Base-by-base conservation (phyloP, 176 grass and related monocot genomes). In the Ensete glaucum region DNA sequence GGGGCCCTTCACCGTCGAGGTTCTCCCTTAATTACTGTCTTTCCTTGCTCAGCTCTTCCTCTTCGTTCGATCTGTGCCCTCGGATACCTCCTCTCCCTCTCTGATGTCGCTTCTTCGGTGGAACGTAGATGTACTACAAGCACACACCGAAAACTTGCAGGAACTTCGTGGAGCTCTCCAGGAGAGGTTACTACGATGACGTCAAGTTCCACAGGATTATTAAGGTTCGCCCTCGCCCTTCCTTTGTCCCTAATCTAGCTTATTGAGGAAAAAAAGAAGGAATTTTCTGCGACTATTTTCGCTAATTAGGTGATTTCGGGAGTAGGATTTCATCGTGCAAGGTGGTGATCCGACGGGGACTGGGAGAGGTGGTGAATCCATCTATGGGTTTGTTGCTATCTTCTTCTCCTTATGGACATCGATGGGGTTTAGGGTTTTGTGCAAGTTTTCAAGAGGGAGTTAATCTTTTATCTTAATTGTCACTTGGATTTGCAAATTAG, bases 161-260 rank as follows among this genome's bases (percentile, higher is more conserved):
- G 78, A 98, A 98, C 81, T 98, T 98, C 74, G 65, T 89, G 19
- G 90, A 98, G 88, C 95, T 98, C 50, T 80, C 90, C 52, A 85
- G 95, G 57, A 89, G 90, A 73, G 82, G 77, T 0, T 87, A 89
- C 77, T 98, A 98, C 81, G 76, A 98, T 69, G 82, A 91, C 77
- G 88, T 94, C 67, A 82, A 91, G 72, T 98, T 98, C 81, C 95
- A 98, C 79, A 88, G 95, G 75, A 94, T 98, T 82, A 94, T 98
- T 82, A 98, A 98, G 83, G 95, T 93, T 54, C 23, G 13, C 20
- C 43, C 52, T 74, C 59, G 19, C 24, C 48, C n/a, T 52, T 77
- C 34, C 19, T 13, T 29, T 7, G 19, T 75, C 1, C 20, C n/a
- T 65, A 3, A 52, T 34, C 11, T 43, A 51, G 50, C 2, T 24